These are phyloP conservation scores for Lathyrus oleraceus DNA, from an alignment of 306 rosid genomes.

Conservation along the genomic window DNA sequence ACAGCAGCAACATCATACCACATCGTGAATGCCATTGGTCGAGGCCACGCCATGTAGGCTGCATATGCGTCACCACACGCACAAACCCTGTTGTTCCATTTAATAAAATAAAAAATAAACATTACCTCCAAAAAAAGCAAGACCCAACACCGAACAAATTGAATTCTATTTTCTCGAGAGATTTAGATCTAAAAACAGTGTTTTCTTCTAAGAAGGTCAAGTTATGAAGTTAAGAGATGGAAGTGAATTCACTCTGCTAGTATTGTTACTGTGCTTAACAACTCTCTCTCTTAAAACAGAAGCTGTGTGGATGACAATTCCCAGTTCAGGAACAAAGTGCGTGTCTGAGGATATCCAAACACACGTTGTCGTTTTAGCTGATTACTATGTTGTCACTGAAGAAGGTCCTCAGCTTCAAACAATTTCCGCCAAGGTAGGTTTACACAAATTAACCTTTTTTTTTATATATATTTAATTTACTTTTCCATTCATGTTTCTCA, in stretches of 20 bases:
- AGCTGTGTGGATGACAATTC: slow-evolving; percentile 47
- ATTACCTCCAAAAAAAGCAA: slow-evolving; percentile 22
- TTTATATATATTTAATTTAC: neutral
- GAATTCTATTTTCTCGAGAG: neutral
- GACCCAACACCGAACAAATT: neutral
- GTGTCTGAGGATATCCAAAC: slow-evolving; percentile 53
- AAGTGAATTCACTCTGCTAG: neutral
- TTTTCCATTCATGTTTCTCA: neutral
- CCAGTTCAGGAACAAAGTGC: slow-evolving; percentile 53
- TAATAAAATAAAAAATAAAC: neutral
- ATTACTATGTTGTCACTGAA: slow-evolving; percentile 41
- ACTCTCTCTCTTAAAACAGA: slow-evolving; percentile 16
- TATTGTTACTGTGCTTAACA: slow-evolving; percentile 16
- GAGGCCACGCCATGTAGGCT: too few relatives aligned
- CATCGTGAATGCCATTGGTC: too few relatives aligned
- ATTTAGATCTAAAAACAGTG: slow-evolving; percentile 14
- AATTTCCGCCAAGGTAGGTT: slow-evolving; percentile 38
- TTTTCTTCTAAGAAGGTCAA: neutral
- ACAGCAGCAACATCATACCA: too few relatives aligned
- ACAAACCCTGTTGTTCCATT: neutral
- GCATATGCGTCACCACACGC: too few relatives aligned
- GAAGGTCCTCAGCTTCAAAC: neutral
- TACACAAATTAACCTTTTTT: neutral
- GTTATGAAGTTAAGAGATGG: neutral
- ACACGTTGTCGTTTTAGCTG: slow-evolving; percentile 50